Evolutionary conservation across 2,329 filamentous ascomycete species (phyloP), one percentile per base, ranked within the genome.

Genomic region (Chaetomium sp.): DNA sequence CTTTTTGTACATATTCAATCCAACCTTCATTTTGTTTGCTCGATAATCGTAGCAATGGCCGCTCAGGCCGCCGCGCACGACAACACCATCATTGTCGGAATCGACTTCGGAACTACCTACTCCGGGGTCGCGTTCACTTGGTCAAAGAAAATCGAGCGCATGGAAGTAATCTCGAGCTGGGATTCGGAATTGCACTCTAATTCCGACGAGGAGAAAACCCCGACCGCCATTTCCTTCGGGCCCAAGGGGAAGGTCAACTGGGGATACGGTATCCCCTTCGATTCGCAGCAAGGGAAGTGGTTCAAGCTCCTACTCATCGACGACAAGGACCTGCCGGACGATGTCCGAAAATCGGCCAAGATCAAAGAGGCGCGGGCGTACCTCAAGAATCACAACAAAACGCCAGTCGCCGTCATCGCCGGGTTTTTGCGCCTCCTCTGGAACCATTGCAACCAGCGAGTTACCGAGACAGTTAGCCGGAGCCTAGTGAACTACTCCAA

Each of bases 31-130:
- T 27, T 29, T 38, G 4, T 12, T 38, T 38, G 16, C 5, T n/a
- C n/a, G n/a, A n/a, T 5, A 29, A 7, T 51, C n/a, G 49, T 25
- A 29, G 49, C 10, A 27, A 51, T 51, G 49, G 49, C 23, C 9
- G 29, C 49, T 5, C 25, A 16, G 13, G 25, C 5, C 3, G 0
- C 23, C 13, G 25, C 19, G 23, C 13, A 2, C 23, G 42, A 19
- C 31, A 66, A 66, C 38, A 62, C 51, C 35, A 70, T 81, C 1
- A 67, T 79, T 21, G 68, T 81, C 2, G 78, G 80, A 0, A 74
- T 83, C 7, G 81, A 82, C 47, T 82, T 83, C 54, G 80, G 80
- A 0, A 83, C 81, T 0, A 83, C 80, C 71, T 81, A 65, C 57
- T 81, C 79, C 0, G 80, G 80, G 0, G 70, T 80, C 0, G 76